Evolutionary conservation across 192 early-diverging fungal genomes (phyloP).

Genomic region (Linnemannia zychae): DNA sequence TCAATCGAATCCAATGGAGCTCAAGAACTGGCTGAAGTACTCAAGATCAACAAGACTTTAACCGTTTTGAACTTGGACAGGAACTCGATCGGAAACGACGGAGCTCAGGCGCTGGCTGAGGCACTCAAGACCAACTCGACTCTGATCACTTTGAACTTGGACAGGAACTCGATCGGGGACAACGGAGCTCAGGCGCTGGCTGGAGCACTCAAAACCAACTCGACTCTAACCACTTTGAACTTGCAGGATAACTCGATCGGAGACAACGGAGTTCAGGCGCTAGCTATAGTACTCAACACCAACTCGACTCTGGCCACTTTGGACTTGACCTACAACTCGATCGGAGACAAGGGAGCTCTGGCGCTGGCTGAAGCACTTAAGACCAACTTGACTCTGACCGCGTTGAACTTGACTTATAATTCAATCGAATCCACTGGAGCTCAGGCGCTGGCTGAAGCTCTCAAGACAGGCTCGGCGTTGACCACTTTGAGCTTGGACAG

Average conservation of each 20-base stretch:
- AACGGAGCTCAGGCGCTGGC: slow-evolving; percentile 19
- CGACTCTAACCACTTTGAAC: slow-evolving; percentile 23
- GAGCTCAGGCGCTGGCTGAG: slow-evolving; percentile 15
- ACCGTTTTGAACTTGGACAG: neutral
- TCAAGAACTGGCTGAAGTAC: slow-evolving; percentile 7
- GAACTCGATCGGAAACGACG: slow-evolving; percentile 12
- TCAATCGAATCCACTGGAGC: no score
- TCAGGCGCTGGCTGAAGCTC: no score
- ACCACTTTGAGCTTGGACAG: no score
- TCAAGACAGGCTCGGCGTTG: no score
- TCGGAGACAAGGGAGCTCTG: neutral
- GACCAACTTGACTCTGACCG: neutral
- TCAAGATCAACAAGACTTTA: slow-evolving; percentile 4
- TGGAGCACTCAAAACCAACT: slow-evolving; percentile 28
- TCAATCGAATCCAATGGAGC: slow-evolving; percentile 2
- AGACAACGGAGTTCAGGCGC: no score
- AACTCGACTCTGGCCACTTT: no score
- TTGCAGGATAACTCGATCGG: no score
- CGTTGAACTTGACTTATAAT: no score
- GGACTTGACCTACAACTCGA: no score
- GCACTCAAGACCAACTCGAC: slow-evolving; percentile 29
- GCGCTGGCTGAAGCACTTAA: slow-evolving; percentile 5
- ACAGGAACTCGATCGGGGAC: slow-evolving; percentile 6
- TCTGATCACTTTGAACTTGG: slow-evolving; percentile 23
- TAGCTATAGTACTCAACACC: no score